phyloP scores from a whole-genome alignment of 75 land plant species.

The Selaginella moellendorffii region DNA sequence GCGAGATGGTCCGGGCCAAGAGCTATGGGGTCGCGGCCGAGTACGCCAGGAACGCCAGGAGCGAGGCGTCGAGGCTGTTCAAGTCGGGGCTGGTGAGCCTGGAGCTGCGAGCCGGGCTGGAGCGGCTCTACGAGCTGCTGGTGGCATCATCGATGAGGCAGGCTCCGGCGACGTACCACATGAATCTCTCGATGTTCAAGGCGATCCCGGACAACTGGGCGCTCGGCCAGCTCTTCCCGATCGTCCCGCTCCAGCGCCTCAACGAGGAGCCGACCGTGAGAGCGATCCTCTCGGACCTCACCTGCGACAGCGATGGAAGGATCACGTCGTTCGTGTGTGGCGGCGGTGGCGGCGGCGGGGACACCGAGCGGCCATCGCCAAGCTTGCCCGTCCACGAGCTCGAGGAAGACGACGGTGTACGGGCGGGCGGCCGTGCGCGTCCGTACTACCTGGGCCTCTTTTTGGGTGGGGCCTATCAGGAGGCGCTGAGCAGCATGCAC shows the following conservation, averaged over 20 bases:
- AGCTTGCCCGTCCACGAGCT: conserved; percentile 36
- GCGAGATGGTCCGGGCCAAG: not conserved
- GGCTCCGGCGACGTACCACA: conserved; percentile 42
- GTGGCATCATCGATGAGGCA: conserved; percentile 19
- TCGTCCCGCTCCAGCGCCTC: conserved; percentile 71
- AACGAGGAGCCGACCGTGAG: conserved; percentile 42
- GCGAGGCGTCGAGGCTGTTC: not conserved
- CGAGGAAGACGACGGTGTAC: conserved; percentile 16
- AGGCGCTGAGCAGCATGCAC: conserved; percentile 78
- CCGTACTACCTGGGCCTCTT: conserved; percentile 83
- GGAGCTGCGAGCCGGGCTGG: not conserved
- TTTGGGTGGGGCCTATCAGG: conserved; percentile 16
- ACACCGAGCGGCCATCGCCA: not conserved
- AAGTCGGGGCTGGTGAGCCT: not conserved
- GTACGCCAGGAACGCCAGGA: not conserved
- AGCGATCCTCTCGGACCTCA: conserved; percentile 66
- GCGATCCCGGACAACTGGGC: conserved; percentile 48
- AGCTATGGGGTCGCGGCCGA: not conserved
- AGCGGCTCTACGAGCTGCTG: conserved; percentile 7
- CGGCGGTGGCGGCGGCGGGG: too few relatives aligned
- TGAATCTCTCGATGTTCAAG: conserved; percentile 75
- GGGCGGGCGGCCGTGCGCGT: too few relatives aligned
- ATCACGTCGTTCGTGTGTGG: conserved; percentile 55
- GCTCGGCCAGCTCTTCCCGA: conserved; percentile 63
- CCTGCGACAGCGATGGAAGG: conserved; percentile 96